A percentile compares a stretch with the other conserved stretches of the same genome.
These are phyloP conservation scores for Cymbopogon citratus DNA, from an alignment of 176 grass and related monocot genomes.

Conservation along the genomic window DNA sequence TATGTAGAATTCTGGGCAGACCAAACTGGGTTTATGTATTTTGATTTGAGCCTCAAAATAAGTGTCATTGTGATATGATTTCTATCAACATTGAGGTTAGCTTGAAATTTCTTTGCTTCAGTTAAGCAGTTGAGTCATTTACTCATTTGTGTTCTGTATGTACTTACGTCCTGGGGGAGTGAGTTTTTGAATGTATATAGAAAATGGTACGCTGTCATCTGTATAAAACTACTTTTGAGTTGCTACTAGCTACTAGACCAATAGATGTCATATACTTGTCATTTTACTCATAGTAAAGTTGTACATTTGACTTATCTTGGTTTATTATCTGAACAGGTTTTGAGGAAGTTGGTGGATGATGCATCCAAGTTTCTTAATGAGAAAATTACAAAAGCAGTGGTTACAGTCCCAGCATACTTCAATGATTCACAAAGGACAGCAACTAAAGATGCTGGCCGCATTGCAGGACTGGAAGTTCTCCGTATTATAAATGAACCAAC, in stretches of 20 bases:
- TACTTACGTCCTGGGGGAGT: background rate
- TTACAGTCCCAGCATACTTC: slow-evolving; percentile 96
- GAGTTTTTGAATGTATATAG: background rate
- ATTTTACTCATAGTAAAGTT: background rate
- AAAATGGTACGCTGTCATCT: background rate
- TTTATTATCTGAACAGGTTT: slow-evolving; percentile 46
- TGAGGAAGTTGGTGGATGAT: slow-evolving; percentile 94
- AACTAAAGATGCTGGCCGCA: slow-evolving; percentile 97
- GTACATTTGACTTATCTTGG: background rate
- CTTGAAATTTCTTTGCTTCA: background rate
- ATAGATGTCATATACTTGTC: background rate
- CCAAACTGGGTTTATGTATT: background rate
- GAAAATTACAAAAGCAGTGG: slow-evolving; percentile 96
- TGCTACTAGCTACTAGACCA: background rate
- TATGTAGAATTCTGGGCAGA: background rate
- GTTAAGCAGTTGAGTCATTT: background rate
- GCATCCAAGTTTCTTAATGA: slow-evolving; percentile 98
- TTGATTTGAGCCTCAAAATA: background rate
- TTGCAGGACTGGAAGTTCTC: slow-evolving; percentile 98
- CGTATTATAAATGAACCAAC: slow-evolving; percentile 99
- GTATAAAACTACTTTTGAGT: background rate
- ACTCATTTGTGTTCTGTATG: background rate
- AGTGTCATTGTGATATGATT: background rate
- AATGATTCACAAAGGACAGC: slow-evolving; percentile 98
- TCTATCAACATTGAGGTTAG: background rate